Base-by-base conservation (phyloP, 768 basidiomycete genomes). In the Daedaleopsis nitida region DNA sequence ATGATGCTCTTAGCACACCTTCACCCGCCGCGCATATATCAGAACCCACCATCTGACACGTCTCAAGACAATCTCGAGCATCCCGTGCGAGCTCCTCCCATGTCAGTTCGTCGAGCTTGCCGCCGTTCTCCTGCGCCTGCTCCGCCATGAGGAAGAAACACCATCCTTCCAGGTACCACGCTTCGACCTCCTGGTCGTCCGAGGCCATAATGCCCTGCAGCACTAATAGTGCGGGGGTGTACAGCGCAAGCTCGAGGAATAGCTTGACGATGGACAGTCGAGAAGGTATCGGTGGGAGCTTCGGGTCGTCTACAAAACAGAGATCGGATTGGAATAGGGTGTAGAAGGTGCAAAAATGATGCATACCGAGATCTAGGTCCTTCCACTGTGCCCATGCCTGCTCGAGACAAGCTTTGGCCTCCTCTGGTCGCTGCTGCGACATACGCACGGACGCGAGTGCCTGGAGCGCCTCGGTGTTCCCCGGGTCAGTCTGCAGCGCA, bases 111-210 rank as follows among this genome's bases (percentile, higher is more conserved):
- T 73, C 78, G 5, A 78, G 62, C 17, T 66, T 70, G 39, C 73
- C 81, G 19, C 79, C 80, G 13, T 74, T 81, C 66, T 88, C 86
- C 62, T 84, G 81, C 9, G 84, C 85, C 61, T 88, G 83, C 71
- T 91, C 88, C 0, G 86, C 83, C 84, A 91, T 86, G 49, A 96
- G 76, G 77, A 86, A 93, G 80, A 92, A 94, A 65, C 91, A 89
- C 94, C 94, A 97, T 55, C 94, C 94, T 74, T 96, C 94, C 32
- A 96, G 83, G 70, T 96, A 96, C 88, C 94, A 96, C 1, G 88
- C 94, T 67, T 96, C 94, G 13, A 94, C 87, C 55, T 92, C 89
- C 69, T 92, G 83, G 65, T 94, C 91, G 72, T 96, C 93, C 0
- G 86, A 75, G 11, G 88, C 83, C 74, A 95, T 86, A 11, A 95